phyloP scores from a whole-genome alignment of 257 asterid species.

The Pogostemon cablin region DNA sequence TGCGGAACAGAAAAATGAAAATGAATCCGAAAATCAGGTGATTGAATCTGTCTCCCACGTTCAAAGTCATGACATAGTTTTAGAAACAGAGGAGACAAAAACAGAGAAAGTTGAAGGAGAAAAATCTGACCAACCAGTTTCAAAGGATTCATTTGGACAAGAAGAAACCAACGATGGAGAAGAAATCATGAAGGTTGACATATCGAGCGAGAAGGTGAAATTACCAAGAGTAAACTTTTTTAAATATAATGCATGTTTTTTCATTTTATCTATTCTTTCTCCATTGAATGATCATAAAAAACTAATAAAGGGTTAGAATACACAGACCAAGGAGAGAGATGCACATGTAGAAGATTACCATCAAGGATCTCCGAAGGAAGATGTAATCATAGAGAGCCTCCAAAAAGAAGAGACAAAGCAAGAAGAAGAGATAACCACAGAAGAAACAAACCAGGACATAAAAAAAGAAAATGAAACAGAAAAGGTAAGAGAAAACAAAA shows the following conservation, averaged over 20 bases:
- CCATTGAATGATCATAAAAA: slow-evolving; percentile 13
- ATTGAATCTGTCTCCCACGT: slow-evolving; percentile 38
- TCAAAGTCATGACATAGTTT: slow-evolving; percentile 28
- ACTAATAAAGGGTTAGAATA: slow-evolving; percentile 28
- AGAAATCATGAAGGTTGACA: slow-evolving; percentile 33
- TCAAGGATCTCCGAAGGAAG: slow-evolving; percentile 36
- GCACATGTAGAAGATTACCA: slow-evolving; percentile 32
- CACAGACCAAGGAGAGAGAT: slow-evolving; percentile 39
- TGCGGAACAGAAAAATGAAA: slow-evolving; percentile 29
- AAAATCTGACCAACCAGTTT: no score
- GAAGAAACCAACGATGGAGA: slow-evolving; percentile 24
- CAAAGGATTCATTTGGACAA: slow-evolving; percentile 27
- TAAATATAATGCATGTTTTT: not conserved
- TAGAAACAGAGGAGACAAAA: slow-evolving; percentile 32
- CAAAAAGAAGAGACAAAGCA: slow-evolving; percentile 30
- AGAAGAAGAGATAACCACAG: slow-evolving; percentile 25
- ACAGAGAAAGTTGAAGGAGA: slow-evolving; percentile 29
- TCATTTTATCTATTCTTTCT: slow-evolving; percentile 19
- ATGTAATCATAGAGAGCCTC: slow-evolving; percentile 34
- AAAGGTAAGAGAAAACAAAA: slow-evolving; percentile 18
- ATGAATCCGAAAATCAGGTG: slow-evolving; percentile 26
- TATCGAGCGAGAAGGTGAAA: slow-evolving; percentile 36
- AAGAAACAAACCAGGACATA: slow-evolving; percentile 8
- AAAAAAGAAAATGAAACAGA: slow-evolving; percentile 27
- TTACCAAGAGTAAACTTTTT: slow-evolving; percentile 25